Evolutionary conservation across 2,329 filamentous ascomycete species (phyloP), one percentile per base, ranked within the genome.

Genomic region (Claviceps spartinae): DNA sequence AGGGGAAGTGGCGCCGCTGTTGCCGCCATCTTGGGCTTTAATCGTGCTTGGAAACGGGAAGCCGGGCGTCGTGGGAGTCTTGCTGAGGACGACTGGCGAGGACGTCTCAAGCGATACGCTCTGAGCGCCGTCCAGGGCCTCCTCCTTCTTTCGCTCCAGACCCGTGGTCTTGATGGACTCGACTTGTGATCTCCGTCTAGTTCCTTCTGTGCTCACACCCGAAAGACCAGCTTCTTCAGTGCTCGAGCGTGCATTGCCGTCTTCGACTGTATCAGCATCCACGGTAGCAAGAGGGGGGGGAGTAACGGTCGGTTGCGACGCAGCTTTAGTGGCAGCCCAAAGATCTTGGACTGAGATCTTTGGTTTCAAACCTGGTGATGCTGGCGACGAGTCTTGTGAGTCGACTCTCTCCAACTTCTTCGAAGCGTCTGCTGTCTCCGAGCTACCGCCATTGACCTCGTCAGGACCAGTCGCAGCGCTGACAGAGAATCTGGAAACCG

Each of bases 111-210:
- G 72, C 2, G 85, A 89, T 30, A 88, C 89, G 52, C 81, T 85
- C 60, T 88, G 85, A 52, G 95, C 70, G 67, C 95, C 89, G 53
- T 94, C 86, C 78, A 94, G 85, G 56, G 90, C 78, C 16, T 81
- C 84, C 16, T 81, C 84, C 62, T 93, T 87, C 64, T 18, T 14
- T 16, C 14, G 16, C 5, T 67, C 63, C 16, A 76, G 53, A 20
- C 34, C 16, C 7, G 26, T 54, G 75, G 69, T 81, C 40, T 67
- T 69, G 49, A 86, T 83, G 18, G 79, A 78, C 30, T 82, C 77
- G 20, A 76, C 61, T 9, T 60, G 52, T 18, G 62, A 56, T 52
- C 64, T 71, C 34, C 65, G 70, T 55, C 61, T 70, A 6, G 65
- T 34, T 20, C 52, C 47, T 45, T 61, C 65, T 30, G 60, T 56